These are phyloP conservation scores for Ophiostoma tasmaniense DNA, from an alignment of 2,329 filamentous ascomycete species.

Conservation along the genomic window DNA sequence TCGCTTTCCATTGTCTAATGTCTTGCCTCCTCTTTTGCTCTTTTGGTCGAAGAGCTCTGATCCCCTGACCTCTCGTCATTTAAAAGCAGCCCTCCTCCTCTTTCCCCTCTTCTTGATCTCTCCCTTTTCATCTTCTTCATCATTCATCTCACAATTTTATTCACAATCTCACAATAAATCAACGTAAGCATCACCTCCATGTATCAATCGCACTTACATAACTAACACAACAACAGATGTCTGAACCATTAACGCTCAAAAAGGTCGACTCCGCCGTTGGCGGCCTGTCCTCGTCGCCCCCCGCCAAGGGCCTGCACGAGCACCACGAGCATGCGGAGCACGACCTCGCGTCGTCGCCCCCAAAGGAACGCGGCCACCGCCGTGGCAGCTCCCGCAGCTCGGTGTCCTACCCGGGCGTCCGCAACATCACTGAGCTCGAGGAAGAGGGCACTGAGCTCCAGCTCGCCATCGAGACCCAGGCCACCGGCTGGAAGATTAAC, in stretches of 20 bases:
- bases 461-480: slow-evolving; percentile 75
- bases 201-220: background rate
- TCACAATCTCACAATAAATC: background rate
- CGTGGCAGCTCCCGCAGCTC: slow-evolving; percentile 57
- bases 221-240: slow-evolving; percentile 25
- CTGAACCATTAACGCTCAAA: slow-evolving; percentile 50
- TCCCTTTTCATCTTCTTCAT: background rate
- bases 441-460: slow-evolving; percentile 61
- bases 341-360: slow-evolving; percentile 60
- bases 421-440: slow-evolving; percentile 78
- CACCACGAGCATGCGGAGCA: slow-evolving; percentile 26
- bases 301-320: slow-evolving; percentile 31
- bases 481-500: slow-evolving; percentile 93
- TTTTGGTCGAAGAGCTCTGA: background rate
- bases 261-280: slow-evolving; percentile 91
- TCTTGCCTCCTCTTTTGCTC: slow-evolving; percentile 5
- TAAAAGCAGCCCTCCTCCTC: background rate
- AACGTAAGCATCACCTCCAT: too few relatives aligned
- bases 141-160: background rate
- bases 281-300: slow-evolving; percentile 60
- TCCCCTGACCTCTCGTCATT: background rate
- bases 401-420: slow-evolving; percentile 56
- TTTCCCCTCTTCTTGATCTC: slow-evolving; percentile 3
- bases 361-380: slow-evolving; percentile 51
- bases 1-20: background rate